Base-by-base conservation (phyloP, 257 asterid species). In the Paulownia fortunei region DNA sequence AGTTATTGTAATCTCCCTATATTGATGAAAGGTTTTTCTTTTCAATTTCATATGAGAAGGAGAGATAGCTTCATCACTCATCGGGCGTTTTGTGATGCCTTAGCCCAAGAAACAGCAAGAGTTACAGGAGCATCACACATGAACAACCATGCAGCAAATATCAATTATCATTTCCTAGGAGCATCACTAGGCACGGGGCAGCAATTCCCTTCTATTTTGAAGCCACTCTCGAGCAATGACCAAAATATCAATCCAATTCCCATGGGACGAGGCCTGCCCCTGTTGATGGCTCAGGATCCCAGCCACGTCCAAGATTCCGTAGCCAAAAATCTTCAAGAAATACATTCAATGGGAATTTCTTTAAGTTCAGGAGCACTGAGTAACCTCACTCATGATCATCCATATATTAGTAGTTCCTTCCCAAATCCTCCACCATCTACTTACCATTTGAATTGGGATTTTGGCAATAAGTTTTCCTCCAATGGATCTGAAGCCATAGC, bases 51-150 rank as follows among this genome's bases (percentile, higher is more conserved):
- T 23, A 18, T 56, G 74, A 16, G 39, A 81, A 94, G 98, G 93
- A 79, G 97, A 73, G 98, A 94, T 60, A 94, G 98, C 87, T 94
- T 94, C 87, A 90, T 91, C 83, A 94, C 98, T 27, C 98, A 94
- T 73, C 87, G 98, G 66, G 98, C 98, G 5, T 94, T 94, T 76
- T 94, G 98, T 68, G 98, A 94, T 30, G 98, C 98, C 76, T 75
- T 94, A 71, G 97, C 97, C 0, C 96, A 91, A 82, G 98, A 94
- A 81, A 92, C 98, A 0, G 98, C 98, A 24, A 85, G 97, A 84
- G 70, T 92, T 62, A 85, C 90, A 26, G 94, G 96, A 32, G 90
- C 93, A 32, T 79, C 97, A 9, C 89, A 84, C 80, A 76, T 83
- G 83, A 85, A 76, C 69, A 72, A 55, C 75, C 79, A 87, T 18